Base-by-base conservation (phyloP, 805 yeast genomes). In the Starmerella khaoyaiensis region DNA sequence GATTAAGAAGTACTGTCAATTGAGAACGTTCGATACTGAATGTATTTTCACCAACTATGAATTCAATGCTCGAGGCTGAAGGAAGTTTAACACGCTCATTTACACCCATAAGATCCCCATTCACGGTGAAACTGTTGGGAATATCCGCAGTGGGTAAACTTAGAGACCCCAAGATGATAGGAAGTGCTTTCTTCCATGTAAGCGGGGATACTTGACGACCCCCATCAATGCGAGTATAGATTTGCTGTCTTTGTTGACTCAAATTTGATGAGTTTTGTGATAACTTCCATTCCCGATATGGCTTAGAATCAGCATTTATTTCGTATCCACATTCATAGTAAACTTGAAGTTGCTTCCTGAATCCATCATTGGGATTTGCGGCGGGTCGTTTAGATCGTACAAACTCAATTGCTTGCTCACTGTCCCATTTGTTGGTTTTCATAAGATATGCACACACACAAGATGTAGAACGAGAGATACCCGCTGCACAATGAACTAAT, bases 381-480 rank as follows among this genome's bases (percentile, higher is more conserved):
- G 64, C 63, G 3, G 69, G 55, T 41, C 79, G 67, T 48, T 71
- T 76, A 44, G 86, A 58, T 44, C 65, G 67, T n/a, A 87, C 76
- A 0, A 87, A 87, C 58, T 78, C 76, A 6, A 81, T 49, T 0
- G 95, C 79, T 45, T 74, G 74, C 12, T 68, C 62, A 14, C 71
- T 59, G 10, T 62, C 59, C 49, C 47, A 47, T 50, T 83, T 64
- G 55, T 78, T 65, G 35, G 84, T 62, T 53, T 74, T 70, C 95
- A 90, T 87, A 29, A 86, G 71, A 56, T 82, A 94, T 0, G 96
- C 93, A 33, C 81, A 74, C 25, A 77, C 75, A 12, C 84, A 76
- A 0, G 96, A 76, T 0, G 80, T 87, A 4, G 94, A 80, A 46
- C 98, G 66, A 1, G 95, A 83, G 21, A 82, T 81, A 1, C 98